Percentiles rank a stretch among this genome's conserved stretches.
phyloP scores from a whole-genome alignment of 1,284 basidiomycete genomes.

The Ceratobasidium sp. region DNA sequence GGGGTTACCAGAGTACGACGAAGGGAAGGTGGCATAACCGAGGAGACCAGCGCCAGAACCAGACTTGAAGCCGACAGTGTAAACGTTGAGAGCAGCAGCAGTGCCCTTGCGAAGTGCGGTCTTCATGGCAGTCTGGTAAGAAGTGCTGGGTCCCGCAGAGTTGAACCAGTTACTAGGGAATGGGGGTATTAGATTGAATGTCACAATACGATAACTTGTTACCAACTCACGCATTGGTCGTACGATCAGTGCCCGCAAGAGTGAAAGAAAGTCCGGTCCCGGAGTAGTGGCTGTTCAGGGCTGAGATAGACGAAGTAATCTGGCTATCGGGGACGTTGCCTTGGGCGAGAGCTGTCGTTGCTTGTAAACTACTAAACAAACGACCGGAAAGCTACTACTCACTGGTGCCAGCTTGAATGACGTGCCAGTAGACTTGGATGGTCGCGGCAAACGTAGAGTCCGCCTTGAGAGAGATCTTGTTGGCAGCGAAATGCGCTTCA shows the following conservation, averaged over 20 bases:
- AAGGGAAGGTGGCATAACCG: conserved; percentile 43
- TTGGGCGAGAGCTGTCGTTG: conserved; percentile 23
- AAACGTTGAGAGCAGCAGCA: conserved; percentile 39
- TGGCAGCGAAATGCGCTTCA: conserved; percentile 50
- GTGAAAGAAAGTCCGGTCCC: conserved; percentile 46
- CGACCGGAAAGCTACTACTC: neutral
- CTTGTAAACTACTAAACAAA: neutral
- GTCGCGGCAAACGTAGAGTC: conserved; percentile 25
- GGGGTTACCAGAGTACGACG: conserved; percentile 37
- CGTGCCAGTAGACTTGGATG: conserved; percentile 40
- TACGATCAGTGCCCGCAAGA: conserved; percentile 46
- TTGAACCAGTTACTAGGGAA: conserved; percentile 39
- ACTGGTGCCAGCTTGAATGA: conserved; percentile 37
- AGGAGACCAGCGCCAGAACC: conserved; percentile 40
- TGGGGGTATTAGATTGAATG: neutral
- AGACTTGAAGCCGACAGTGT: conserved; percentile 41
- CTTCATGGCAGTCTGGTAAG: conserved; percentile 61
- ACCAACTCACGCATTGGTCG: conserved; percentile 47
- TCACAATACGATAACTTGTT: neutral
- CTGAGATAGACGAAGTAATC: conserved; percentile 43
- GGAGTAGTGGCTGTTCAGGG: conserved; percentile 45
- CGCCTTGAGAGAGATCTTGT: conserved; percentile 27
- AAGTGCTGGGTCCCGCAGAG: conserved; percentile 49
- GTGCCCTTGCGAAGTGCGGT: conserved; percentile 35
- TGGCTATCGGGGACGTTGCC: conserved; percentile 41